phyloP scores from a whole-genome alignment of 1,284 basidiomycete genomes.

The Xerocomus nothofagi region DNA sequence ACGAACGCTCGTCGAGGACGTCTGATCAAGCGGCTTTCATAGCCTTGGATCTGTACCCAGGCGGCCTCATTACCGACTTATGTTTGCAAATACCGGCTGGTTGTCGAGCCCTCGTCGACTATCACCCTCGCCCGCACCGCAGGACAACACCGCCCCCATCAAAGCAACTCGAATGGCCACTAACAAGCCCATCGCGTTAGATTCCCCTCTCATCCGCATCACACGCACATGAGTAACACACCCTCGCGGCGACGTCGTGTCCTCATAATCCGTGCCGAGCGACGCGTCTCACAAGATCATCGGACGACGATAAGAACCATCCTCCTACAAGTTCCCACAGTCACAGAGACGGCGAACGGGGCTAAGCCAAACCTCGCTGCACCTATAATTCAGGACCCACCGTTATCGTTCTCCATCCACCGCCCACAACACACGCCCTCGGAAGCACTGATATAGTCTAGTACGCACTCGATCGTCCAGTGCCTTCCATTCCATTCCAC shows the following conservation, averaged over 20 bases:
- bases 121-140: not conserved
- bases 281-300: not conserved
- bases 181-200: not conserved
- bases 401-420: not conserved
- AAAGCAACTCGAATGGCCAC: not conserved
- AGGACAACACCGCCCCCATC: not conserved
- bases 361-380: not conserved
- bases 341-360: not conserved
- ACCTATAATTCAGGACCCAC: not conserved
- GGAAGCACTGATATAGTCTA: conserved; percentile 3
- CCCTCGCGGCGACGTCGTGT: conserved; percentile 10
- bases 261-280: not conserved
- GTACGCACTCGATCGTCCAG: not conserved
- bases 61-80: not conserved
- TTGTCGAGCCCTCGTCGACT: not conserved
- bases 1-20: conserved; percentile 4
- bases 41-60: not conserved
- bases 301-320: not conserved
- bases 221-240: not conserved
- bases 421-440: conserved; percentile 8
- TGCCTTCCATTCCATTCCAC: conserved; percentile 16
- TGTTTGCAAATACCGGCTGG: conserved; percentile 5
- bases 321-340: not conserved
- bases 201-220: not conserved
- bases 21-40: conserved; percentile 2